Base-by-base conservation (phyloP, 2,329 filamentous ascomycete species). In the Beauveria sp. region DNA sequence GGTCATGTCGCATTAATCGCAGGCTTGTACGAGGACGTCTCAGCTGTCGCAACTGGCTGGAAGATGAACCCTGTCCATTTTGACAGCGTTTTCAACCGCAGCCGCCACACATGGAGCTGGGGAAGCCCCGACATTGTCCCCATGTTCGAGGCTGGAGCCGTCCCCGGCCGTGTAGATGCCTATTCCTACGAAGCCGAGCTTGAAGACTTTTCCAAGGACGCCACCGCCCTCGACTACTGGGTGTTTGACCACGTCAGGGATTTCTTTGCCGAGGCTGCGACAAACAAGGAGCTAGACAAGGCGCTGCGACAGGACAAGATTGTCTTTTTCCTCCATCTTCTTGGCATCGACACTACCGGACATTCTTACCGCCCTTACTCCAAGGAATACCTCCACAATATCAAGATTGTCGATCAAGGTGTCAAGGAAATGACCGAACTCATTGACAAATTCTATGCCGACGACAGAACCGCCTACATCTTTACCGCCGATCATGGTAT, bases 401-500 rank as follows among this genome's bases (percentile, higher is more conserved):
- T 99, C 71, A 89, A 97, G 73, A 79, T 99, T 41, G 94, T 99
- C 40, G 96, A 99, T 70, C 78, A 91, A 67, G 94, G 94, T 2
- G 89, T 99, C 1, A 81, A 89, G 73, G 89, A 96, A 73, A 88
- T 96, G 55, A 88, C 89, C 0, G 81, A 89, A 64, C 71, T 96
- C 59, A 87, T 97, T 55, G 85, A 96, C 41, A 83, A 88, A 14
- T 99, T 97, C 71, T 99, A 97, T 69, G 81, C 77, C 5, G 88
- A 92, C 67, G 88, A 84, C 59, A 87, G 94, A 73, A 97, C 94
- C 0, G 91, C 96, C 0, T 99, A 93, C 71, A 85, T 99, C 18
- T 99, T 99, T 71, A 99, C 96, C 1, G 94, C 94, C 8, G 94
- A 99, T 70, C 94, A 99, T 73, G 94, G 94, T 20, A 99, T 99